These are phyloP conservation scores for Amanita inopinata DNA, from an alignment of 768 basidiomycete genomes.

Conservation along the genomic window DNA sequence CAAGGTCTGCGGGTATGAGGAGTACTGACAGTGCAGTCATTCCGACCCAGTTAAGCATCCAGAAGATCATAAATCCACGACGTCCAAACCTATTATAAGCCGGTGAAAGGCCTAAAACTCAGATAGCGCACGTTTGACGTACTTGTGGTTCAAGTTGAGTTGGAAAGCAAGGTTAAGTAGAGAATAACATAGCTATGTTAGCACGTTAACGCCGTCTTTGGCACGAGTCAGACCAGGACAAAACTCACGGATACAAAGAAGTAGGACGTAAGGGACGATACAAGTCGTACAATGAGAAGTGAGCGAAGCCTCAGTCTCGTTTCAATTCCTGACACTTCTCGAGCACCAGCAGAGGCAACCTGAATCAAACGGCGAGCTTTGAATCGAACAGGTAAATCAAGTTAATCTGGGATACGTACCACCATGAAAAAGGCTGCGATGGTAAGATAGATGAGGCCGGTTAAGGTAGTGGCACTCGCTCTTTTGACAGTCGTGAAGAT, in stretches of 20 bases:
- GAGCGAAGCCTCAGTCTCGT: slow-evolving; percentile 13
- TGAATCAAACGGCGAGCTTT: slow-evolving; percentile 11
- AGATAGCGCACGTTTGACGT: slow-evolving; percentile 11
- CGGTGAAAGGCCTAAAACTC: background rate
- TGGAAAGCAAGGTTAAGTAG: slow-evolving; percentile 52
- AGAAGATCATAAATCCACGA: slow-evolving; percentile 51
- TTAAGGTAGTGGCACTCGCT: slow-evolving; percentile 43
- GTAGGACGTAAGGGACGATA: slow-evolving; percentile 21
- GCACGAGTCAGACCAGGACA: no score
- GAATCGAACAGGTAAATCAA: background rate
- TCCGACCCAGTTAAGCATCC: slow-evolving; percentile 53
- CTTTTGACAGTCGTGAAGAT: no score
- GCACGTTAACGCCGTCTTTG: no score
- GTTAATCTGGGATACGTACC: slow-evolving; percentile 17
- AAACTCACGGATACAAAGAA: slow-evolving; percentile 30
- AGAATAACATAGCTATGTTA: slow-evolving; percentile 45
- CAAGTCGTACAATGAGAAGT: slow-evolving; percentile 23
- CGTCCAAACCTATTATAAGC: slow-evolving; percentile 30
- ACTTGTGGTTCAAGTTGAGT: slow-evolving; percentile 42
- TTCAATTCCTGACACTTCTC: slow-evolving; percentile 28
- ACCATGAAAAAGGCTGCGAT: slow-evolving; percentile 34
- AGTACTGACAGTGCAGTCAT: slow-evolving; percentile 48
- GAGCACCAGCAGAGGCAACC: slow-evolving; percentile 27
- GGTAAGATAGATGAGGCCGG: slow-evolving; percentile 47
- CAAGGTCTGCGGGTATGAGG: no score